A percentile compares a stretch with the other conserved stretches of the same genome.
These are phyloP conservation scores for Magnusiomyces magnusii DNA, from an alignment of 1,139 yeast species.

Conservation along the genomic window DNA sequence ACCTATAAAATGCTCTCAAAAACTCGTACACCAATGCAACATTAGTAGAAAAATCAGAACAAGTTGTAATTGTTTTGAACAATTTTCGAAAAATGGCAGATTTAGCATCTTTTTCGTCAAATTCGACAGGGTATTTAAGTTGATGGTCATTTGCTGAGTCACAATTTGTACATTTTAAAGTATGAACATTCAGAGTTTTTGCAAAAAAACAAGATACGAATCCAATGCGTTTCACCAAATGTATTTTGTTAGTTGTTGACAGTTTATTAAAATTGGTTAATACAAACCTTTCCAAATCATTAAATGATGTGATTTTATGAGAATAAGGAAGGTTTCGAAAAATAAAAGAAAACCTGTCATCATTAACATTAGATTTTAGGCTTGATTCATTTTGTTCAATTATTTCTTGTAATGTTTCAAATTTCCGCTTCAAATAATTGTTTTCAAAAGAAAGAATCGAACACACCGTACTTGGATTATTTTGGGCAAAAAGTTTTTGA, in stretches of 20 bases:
- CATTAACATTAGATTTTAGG: background rate
- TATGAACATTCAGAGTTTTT: background rate
- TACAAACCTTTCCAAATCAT: background rate
- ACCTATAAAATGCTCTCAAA: constrained; percentile 18
- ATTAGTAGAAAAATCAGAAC: constrained; percentile 17
- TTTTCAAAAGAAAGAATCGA: background rate
- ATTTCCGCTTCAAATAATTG: background rate
- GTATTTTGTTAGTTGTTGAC: background rate
- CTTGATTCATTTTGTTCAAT: background rate
- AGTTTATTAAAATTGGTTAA: background rate
- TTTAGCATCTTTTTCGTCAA: background rate
- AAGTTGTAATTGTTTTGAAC: constrained; percentile 1
- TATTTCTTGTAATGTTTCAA: background rate
- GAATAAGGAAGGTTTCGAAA: background rate
- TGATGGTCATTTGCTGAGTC: background rate
- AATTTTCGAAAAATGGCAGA: background rate
- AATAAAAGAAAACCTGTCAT: background rate
- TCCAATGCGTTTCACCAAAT: background rate
- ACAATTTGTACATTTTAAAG: constrained; percentile 1
- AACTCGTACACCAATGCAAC: constrained; percentile 19
- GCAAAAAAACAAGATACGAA: background rate
- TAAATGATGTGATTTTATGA: background rate
- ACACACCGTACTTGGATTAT: background rate
- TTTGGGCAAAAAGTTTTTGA: background rate
- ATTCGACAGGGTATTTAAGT: background rate